Conservation (phyloP, 148 eudicot genomes). For the Persicaria maculosa region DNA sequence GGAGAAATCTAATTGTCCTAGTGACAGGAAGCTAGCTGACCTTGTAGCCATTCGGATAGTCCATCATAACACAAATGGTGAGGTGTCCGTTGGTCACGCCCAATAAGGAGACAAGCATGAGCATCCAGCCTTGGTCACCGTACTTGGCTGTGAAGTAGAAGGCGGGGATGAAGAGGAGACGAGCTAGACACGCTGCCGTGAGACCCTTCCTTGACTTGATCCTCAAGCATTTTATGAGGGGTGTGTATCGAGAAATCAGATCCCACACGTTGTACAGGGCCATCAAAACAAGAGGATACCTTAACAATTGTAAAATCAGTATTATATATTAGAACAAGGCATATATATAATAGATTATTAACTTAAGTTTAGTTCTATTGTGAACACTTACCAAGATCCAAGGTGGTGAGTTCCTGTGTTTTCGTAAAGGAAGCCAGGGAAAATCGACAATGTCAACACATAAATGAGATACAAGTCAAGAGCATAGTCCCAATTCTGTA, state of each 20-base stretch:
- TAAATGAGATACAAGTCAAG: constrained; percentile 51
- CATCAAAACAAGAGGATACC: constrained; percentile 59
- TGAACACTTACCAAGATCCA: constrained; percentile 40
- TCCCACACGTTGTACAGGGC: constrained; percentile 61
- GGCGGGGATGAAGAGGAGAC: constrained; percentile 50
- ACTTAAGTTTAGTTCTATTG: no score
- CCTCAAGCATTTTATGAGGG: constrained; percentile 25
- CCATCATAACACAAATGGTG: constrained; percentile 68
- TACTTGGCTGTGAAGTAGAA: constrained; percentile 75
- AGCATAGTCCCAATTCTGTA: constrained; percentile 52
- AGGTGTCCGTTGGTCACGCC: constrained; percentile 79
- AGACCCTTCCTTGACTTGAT: constrained; percentile 47
- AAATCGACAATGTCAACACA: constrained; percentile 58
- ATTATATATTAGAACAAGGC: not conserved
- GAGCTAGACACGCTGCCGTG: constrained; percentile 26
- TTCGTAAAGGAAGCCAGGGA: constrained; percentile 76
- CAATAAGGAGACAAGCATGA: constrained; percentile 42
- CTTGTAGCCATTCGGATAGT: constrained; percentile 63
- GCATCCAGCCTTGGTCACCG: constrained; percentile 79
- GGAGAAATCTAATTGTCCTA: not conserved
- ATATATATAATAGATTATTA: not conserved
- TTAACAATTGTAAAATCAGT: not conserved
- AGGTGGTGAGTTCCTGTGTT: constrained; percentile 53
- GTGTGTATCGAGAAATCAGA: constrained; percentile 47
- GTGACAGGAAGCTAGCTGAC: constrained; percentile 24